Base-by-base conservation (phyloP, 108 stramenopile genomes). In the Schizochytrium sp. region DNA sequence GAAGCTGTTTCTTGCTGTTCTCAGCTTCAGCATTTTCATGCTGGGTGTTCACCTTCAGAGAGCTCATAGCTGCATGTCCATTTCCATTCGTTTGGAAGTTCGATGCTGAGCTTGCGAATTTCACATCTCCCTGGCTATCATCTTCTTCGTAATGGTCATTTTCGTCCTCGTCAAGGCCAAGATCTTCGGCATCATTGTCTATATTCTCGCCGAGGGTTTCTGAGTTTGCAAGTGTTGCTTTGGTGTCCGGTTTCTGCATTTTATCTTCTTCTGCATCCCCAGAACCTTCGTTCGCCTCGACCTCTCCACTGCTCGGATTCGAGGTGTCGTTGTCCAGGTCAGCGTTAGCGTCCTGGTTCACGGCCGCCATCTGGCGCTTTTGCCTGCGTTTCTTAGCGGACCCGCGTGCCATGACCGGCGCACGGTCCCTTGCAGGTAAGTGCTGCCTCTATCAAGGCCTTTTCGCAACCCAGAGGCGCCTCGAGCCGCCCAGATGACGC, bases 301-400 rank as follows among this genome's bases (percentile, higher is more conserved):
- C 19, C 59, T 60, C 59, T 17, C 59, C 59, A n/a, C 28, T 17
- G 59, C 28, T n/a, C 28, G 28, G 28, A 28, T 28, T 28, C 28
- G 28, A 28, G 28, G 28, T 28, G 28, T 28, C 28, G 28, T 28
- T 28, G 28, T 28, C 28, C 28, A 28, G 28, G 17, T 60, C 59
- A 60, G 17, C 59, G 59, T n/a, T n/a, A 60, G 17, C 59, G 19
- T 17, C 59, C 19, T 17, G 19, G 28, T 60, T n/a, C 59, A n/a
- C 59, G 59, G 59, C 59, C 59, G 59, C 59, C 19, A 60, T 17
- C 1, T 17, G 28, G 59, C 59, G 59, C 19, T n/a, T 17, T 60
- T 60, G 59, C 28, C 59, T 60, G 59, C 59, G 59, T n/a, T 60
- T 60, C 59, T 60, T 60, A 17, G 59, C 59, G 28, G 59, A 60